These are phyloP conservation scores for Zymoseptoria pseudotritici DNA, from an alignment of 2,329 filamentous ascomycete species.

Conservation along the genomic window DNA sequence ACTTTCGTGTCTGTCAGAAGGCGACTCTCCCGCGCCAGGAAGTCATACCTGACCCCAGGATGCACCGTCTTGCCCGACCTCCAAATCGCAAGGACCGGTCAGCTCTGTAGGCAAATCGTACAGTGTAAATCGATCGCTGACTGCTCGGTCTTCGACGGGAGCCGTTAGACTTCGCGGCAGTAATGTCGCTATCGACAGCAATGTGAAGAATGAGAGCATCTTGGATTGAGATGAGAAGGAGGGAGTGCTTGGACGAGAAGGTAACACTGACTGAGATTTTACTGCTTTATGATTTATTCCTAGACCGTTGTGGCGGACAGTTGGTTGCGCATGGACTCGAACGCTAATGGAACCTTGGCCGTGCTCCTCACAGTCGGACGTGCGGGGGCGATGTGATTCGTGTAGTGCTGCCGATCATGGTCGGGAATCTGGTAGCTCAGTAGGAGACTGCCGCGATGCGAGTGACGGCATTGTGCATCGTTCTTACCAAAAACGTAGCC, in stretches of 20 bases:
- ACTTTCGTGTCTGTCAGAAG: neutral
- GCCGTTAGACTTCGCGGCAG: neutral
- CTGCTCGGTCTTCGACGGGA: neutral
- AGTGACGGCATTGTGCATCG: too few relatives aligned
- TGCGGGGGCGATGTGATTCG: neutral
- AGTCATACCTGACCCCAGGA: constrained; percentile 11
- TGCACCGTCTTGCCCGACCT: constrained; percentile 14
- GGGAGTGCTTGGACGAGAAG: neutral
- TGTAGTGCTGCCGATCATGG: too few relatives aligned
- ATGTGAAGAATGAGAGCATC: neutral
- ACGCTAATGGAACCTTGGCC: neutral
- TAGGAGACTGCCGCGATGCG: too few relatives aligned
- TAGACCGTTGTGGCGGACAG: neutral
- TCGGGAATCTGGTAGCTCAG: too few relatives aligned
- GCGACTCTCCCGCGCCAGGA: neutral
- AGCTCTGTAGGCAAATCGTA: constrained; percentile 9
- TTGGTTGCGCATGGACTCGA: neutral
- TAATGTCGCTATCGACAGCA: neutral
- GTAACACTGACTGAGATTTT: too few relatives aligned
- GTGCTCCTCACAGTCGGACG: neutral
- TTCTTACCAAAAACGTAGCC: too few relatives aligned
- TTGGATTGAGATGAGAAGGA: neutral
- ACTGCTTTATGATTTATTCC: too few relatives aligned
- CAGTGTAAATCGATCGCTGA: constrained; percentile 10
- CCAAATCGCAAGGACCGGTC: constrained; percentile 15